Base-by-base conservation (phyloP, 176 grass and related monocot genomes). In the Saccharum officinarum region DNA sequence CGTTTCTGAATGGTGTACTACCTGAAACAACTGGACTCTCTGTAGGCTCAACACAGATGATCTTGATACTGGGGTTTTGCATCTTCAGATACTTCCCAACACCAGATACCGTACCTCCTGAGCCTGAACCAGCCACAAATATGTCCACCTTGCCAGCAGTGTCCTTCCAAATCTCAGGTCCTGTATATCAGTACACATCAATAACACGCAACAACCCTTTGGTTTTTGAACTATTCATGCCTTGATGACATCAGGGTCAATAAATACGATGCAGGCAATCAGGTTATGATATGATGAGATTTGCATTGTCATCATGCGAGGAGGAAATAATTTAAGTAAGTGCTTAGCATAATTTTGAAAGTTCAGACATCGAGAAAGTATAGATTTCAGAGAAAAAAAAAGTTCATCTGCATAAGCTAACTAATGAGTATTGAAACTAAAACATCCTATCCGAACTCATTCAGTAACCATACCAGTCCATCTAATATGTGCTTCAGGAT, bases 11-110 rank as follows among this genome's bases (percentile, higher is more conserved):
- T 54, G 31, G 20, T 31, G 45, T 45, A 17, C 34, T 85, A 94
- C 92, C 92, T 90, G 90, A 97, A 86, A 97, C 73, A 64, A 94
- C 87, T 61, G 92, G 68, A 70, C 85, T 92, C 77, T 94, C 94
- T 67, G 79, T 28, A 76, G 94, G 94, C 81, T 97, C 94, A 77
- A 97, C 91, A 84, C 84, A 88, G 80, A 92, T 82, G 42, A 94
- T 82, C 81, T 94, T 97, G 50, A 92, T 54, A 52, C 39, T 42
- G 66, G 89, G 85, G 47, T 90, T 94, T 83, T 94, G 89, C 70
- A 86, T 82, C 87, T 97, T 97, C 39, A 97, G 80, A 87, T 97
- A 97, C 40, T 82, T 97, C 8, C 84, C 94, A 13, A 84, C 85
- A 68, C 94, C 92, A 88, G 85, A 76, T 61, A 94, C 39, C 0